Evolutionary conservation across 306 rosid species (phyloP).

Genomic region (Gastrolobium bilobum): DNA sequence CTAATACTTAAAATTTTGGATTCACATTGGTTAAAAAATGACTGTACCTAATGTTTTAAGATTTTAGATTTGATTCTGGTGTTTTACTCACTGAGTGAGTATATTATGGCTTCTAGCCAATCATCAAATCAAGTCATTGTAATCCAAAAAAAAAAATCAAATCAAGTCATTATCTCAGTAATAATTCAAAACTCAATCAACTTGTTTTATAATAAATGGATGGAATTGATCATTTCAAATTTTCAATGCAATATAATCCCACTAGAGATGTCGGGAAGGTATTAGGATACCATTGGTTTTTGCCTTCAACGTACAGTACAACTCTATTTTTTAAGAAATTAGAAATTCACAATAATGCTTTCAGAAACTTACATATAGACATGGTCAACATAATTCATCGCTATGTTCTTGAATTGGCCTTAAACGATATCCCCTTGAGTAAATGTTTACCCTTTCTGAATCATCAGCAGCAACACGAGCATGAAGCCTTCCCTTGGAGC

Average conservation of each 20-base stretch:
- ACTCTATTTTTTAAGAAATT: background rate
- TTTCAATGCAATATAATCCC: background rate
- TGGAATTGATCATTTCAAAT: too few species aligned
- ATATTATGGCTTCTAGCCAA: background rate
- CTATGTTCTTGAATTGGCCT: constrained; percentile 49
- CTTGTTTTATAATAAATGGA: background rate
- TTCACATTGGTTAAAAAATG: too few species aligned
- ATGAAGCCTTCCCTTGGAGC: constrained; percentile 51
- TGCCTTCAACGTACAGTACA: background rate
- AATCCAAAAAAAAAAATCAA: too few species aligned
- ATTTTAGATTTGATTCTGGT: too few species aligned
- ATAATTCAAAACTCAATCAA: background rate
- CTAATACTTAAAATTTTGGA: too few species aligned
- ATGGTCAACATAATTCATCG: background rate
- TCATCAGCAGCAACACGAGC: constrained; percentile 43
- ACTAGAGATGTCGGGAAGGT: background rate
- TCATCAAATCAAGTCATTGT: background rate
- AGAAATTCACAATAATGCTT: background rate
- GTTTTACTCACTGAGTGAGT: background rate
- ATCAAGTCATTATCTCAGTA: background rate
- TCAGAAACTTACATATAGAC: background rate
- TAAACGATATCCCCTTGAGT: constrained; percentile 28
- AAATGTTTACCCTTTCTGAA: background rate
- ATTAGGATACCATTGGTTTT: background rate
- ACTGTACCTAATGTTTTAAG: too few species aligned